Percentiles rank a stretch among this genome's conserved stretches.
Evolutionary conservation across 179 eudicot species (phyloP).

Genomic region (Beta corolliflora): DNA sequence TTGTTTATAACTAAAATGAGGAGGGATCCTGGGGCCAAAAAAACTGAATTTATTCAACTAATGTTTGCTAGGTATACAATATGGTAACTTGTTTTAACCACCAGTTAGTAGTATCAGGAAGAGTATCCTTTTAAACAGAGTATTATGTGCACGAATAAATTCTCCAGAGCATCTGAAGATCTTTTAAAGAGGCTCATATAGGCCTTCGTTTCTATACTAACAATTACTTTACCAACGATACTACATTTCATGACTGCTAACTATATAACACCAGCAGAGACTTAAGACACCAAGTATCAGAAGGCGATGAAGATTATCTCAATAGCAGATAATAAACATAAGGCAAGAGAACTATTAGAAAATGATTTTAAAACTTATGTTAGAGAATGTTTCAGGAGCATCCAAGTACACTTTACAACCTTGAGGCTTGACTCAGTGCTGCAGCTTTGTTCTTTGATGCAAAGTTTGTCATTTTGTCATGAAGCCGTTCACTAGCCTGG

Average conservation of each 20-base stretch:
- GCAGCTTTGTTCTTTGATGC: conserved; percentile 97
- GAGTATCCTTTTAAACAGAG: not conserved
- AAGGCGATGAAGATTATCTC: not conserved
- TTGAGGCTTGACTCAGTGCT: conserved; percentile 59
- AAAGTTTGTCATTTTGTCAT: conserved; percentile 84
- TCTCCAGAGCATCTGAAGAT: not conserved
- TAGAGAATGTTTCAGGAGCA: conserved; percentile 11
- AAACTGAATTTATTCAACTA: not conserved
- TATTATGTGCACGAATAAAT: too few species aligned
- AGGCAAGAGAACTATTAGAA: not conserved
- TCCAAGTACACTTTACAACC: conserved; percentile 33
- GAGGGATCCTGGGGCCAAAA: not conserved
- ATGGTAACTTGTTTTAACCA: not conserved
- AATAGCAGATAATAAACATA: not conserved
- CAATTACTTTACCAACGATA: not conserved
- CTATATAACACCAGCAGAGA: not conserved
- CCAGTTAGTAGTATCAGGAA: not conserved
- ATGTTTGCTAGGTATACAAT: too few species aligned
- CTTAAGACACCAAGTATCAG: not conserved
- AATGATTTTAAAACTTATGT: not conserved
- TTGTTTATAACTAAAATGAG: not conserved
- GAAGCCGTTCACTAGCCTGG: conserved; percentile 95
- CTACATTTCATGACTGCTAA: not conserved
- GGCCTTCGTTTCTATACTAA: not conserved
- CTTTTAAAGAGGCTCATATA: not conserved